Base-by-base conservation (phyloP, 2,329 filamentous ascomycete species). In the Aspergillus sp. region DNA sequence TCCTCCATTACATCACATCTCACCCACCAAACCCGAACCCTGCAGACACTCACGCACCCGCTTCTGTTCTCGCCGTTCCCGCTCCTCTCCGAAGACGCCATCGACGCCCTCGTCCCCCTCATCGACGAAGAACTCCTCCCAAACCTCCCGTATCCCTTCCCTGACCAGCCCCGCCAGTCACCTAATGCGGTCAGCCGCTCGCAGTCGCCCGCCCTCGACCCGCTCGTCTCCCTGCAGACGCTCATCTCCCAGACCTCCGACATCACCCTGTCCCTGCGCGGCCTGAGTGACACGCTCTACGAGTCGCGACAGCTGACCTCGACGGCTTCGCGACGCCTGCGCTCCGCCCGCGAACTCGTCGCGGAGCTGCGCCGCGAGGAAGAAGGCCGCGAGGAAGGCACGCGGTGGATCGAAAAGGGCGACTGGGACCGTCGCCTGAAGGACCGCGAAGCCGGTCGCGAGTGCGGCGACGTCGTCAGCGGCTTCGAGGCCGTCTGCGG, bases 401-500 rank as follows among this genome's bases (percentile, higher is more conserved):
- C 90, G 58, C 77, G 83, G 50, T 96, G 90, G 85, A 82, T 99
- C 44, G 83, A 86, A 53, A 82, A 82, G 35, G 90, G 90, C 6
- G 88, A 90, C 62, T 96, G 93, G 92, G 83, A 91, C 46, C 84
- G 87, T 60, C 82, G 88, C 50, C 72, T 96, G 33, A 78, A 82
- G 58, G 85, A 84, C 49, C 82, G 93, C 50, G 91, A 95, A 70
- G 95, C 91, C 56, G 90, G 89, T 7, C 81, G 80, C 19, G 88
- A 93, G 13, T 97, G 94, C 71, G 81, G 86, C 4, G 90, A 95
- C 55, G 92, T 99, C 1, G 86, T 96, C 32, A 87, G 87, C 43
- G 94, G 94, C 0, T 97, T 99, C 65, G 93, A 96, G 71, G 87
- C 91, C 66, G 86, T 93, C 1, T 96, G 91, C 73, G 87, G 92